Evolutionary conservation across 306 rosid species (phyloP).

Genomic region (Quercus aquifolioides): DNA sequence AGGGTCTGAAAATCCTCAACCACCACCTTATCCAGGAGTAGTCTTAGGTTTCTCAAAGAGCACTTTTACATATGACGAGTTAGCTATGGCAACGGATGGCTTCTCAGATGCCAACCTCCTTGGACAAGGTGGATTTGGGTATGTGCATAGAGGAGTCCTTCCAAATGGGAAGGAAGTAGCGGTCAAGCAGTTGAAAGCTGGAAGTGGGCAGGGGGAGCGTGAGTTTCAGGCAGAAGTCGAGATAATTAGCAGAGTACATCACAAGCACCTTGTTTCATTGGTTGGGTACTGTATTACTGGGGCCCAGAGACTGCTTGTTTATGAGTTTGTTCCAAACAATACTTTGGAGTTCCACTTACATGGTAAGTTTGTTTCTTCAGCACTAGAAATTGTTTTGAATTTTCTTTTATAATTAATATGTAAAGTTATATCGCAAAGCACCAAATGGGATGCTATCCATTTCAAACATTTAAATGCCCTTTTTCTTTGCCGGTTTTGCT

Average conservation of each 20-base stretch:
- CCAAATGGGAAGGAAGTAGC: conserved; percentile 98
- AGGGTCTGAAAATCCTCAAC: conserved; percentile 56
- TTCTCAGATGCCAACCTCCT: conserved; percentile 95
- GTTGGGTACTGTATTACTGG: conserved; percentile 94
- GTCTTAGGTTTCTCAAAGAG: conserved; percentile 67
- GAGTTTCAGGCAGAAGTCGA: conserved; percentile 98
- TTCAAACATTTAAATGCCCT: background rate
- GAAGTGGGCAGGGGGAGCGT: conserved; percentile 97
- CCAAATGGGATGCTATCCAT: background rate
- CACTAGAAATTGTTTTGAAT: background rate
- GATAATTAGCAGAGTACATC: conserved; percentile 96
- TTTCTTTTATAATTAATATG: background rate
- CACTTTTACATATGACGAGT: conserved; percentile 72
- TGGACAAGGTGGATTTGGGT: conserved; percentile 97
- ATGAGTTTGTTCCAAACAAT: conserved; percentile 82
- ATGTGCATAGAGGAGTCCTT: conserved; percentile 85
- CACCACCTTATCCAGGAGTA: conserved; percentile 74
- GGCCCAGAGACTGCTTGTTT: conserved; percentile 74
- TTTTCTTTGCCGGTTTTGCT: background rate
- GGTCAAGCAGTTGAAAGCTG: conserved; percentile 87
- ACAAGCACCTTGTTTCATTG: conserved; percentile 89
- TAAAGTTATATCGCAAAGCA: background rate
- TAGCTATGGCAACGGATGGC: conserved; percentile 89
- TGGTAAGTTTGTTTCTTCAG: conserved; percentile 37
- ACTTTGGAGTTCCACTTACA: conserved; percentile 94